Evolutionary conservation across 305 asterid species (phyloP), one percentile per base, ranked within the genome.

Genomic region (Fraxinus sp.): DNA sequence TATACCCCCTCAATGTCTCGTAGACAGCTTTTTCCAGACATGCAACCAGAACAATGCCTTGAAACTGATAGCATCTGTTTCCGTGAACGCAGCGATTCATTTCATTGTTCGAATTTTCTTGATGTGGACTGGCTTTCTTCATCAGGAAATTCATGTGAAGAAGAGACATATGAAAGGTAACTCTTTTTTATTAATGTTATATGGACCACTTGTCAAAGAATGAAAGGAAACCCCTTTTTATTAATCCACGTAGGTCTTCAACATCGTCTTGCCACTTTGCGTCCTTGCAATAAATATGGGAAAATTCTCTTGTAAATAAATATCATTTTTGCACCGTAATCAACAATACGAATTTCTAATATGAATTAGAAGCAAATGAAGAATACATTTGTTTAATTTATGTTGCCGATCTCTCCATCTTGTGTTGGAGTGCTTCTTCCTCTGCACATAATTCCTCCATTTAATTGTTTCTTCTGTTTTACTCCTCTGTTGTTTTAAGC

Each of bases 121-220:
- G 92, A 92, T 80, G 84, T 89, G 13, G 98, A 93, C 77, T 90
- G 94, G 94, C 91, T 96, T 78, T 94, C 99, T 80, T 92, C 98
- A 11, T 90, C 97, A 28, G 97, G 95, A 36, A 95, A 94, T 84
- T 96, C 98, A 6, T 91, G 97, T 57, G 98, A 93, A 83, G 99
- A 94, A 46, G 97, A 95, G 46, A 82, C 87, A n/a, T 90, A 83
- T 13, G 98, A 92, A 80, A 90, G 98, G 98, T 95, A 84, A 59
- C 66, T 11, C 75, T 55, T 2, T 79, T 71, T 84, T 84, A 49
- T 20, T 16, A 22, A 35, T 57, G 49, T 36, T 22, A 62, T n/a
- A 64, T 44, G 73, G 28, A 44, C 83, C 57, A 35, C 64, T 32
- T 26, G 46, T 81, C 24, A 44, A 39, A 49, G 59, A 80, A 11